Base-by-base conservation (phyloP, 345 rosid species). In the Alliaria petiolata region DNA sequence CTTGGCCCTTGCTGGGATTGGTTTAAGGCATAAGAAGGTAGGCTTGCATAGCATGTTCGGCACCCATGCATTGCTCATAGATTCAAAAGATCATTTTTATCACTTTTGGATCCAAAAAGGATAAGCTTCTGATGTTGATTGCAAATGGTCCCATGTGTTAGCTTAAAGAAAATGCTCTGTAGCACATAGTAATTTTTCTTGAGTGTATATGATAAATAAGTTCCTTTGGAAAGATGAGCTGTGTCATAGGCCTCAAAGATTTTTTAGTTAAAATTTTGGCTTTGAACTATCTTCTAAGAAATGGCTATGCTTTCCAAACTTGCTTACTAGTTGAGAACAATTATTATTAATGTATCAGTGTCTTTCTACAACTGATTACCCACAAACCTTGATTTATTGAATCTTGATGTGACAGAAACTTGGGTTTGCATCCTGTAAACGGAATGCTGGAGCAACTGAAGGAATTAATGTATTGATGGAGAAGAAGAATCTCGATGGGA, bases 1-100 rank as follows among this genome's bases (percentile, higher is more conserved):
- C 33, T 77, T 93, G 84, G 96, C 97, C 31, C 82, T 91, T 81
- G 89, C 96, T 53, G 98, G 97, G 74, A 89, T 93, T 74, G 98
- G 95, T 40, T 71, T 93, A 70, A 91, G 62, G 42, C 80, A 80
- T 28, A 79, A 80, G 65, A 93, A 89, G 91, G 96, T 93, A 77
- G 25, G 65, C 62, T 78, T 40, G 30, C 47, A 70, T 64, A 2
- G 50, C 65, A 57, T 47, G 12, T 30, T 38, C 25, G 51, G 6
- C 10, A 51, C 15, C 20, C 34, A 42, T 19, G 5, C 17, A 33
- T 16, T 51, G 22, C 50, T 3, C 22, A 34, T 42, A 67, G 56
- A 33, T 74, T 20, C 38, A 22, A 49, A 66, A n/a, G 33, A 49
- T 57, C 8, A 40, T 5, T n/a, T 17, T 14, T 38, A 40, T 57